Conservation (phyloP, 805 yeast genomes). For the Kuraishia capsulata region DNA sequence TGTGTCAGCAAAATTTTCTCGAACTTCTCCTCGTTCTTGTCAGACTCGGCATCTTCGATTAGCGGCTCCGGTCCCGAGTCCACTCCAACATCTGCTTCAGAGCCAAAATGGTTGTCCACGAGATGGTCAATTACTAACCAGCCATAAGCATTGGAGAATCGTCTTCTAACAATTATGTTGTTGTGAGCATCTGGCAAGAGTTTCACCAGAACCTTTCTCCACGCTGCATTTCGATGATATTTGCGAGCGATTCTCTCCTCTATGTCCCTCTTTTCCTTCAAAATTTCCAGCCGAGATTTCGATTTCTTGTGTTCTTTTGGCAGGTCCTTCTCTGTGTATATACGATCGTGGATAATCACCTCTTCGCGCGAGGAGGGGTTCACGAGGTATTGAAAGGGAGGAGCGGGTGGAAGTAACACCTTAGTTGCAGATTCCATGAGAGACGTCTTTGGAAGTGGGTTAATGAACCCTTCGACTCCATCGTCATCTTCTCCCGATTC, state of each 20-base stretch:
- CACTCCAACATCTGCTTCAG: background rate
- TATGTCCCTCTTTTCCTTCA: constrained; percentile 30
- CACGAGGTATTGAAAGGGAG: constrained; percentile 54
- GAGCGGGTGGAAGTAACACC: constrained; percentile 72
- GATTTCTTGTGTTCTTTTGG: constrained; percentile 34
- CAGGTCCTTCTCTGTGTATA: constrained; percentile 55
- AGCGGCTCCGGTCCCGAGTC: constrained; percentile 3
- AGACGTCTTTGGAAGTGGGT: constrained; percentile 57
- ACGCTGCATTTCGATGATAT: constrained; percentile 75
- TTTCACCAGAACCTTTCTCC: constrained; percentile 88
- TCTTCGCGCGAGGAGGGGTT: constrained; percentile 59
- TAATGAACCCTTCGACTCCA: constrained; percentile 8
- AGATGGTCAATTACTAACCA: constrained; percentile 89
- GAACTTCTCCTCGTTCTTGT: constrained; percentile 10
- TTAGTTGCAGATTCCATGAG: constrained; percentile 72
- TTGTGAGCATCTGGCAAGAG: constrained; percentile 93
- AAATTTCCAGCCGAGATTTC: constrained; percentile 15
- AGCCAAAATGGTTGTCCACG: constrained; percentile 53
- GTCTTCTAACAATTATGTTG: constrained; percentile 79
- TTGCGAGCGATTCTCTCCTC: constrained; percentile 83
- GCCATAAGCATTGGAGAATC: constrained; percentile 90
- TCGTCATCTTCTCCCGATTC: constrained; percentile 6
- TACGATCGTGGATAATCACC: constrained; percentile 73
- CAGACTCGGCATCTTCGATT: constrained; percentile 5
- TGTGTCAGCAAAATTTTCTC: constrained; percentile 19